Percentiles rank a stretch among this genome's conserved stretches.
These are phyloP conservation scores for Scutellaria barbata DNA, from an alignment of 257 asterid species.

Conservation along the genomic window DNA sequence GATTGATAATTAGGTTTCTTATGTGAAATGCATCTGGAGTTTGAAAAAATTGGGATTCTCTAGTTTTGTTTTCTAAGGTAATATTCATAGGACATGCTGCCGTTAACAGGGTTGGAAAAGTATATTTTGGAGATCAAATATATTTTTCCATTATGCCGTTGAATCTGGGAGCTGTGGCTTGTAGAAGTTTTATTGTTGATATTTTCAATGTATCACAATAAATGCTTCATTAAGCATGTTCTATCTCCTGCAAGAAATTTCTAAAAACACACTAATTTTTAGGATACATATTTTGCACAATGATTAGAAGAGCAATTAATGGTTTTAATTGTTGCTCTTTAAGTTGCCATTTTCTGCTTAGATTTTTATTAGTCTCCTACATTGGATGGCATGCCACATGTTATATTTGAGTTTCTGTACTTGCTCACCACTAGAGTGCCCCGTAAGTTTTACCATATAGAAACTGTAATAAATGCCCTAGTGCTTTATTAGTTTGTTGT, in stretches of 20 bases:
- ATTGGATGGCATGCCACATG: constrained; percentile 7
- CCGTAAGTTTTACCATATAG: background rate
- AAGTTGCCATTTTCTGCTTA: constrained; percentile 20
- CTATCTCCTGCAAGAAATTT: constrained; percentile 1
- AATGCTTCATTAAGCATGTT: constrained; percentile 1
- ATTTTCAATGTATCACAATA: constrained; percentile 1
- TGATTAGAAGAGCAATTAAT: background rate
- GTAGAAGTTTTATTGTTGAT: constrained; percentile 11
- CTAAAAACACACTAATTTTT: background rate
- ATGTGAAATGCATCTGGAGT: constrained; percentile 21
- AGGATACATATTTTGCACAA: constrained; percentile 9
- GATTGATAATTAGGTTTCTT: constrained; percentile 22
- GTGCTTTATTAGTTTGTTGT: constrained; percentile 22
- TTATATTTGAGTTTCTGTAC: constrained; percentile 25
- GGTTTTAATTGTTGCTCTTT: background rate
- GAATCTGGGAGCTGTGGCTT: background rate
- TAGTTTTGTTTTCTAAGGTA: constrained; percentile 18
- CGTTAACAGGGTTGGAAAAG: constrained; percentile 25
- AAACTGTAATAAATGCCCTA: constrained; percentile 3
- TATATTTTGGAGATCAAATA: background rate
- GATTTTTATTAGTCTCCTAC: constrained; percentile 16
- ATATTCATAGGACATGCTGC: constrained; percentile 16
- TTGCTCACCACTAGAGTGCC: background rate
- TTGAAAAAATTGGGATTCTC: constrained; percentile 3
- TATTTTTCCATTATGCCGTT: background rate